Base-by-base conservation (phyloP, 2,329 filamentous ascomycete genomes). In the Fusarium stilboides region DNA sequence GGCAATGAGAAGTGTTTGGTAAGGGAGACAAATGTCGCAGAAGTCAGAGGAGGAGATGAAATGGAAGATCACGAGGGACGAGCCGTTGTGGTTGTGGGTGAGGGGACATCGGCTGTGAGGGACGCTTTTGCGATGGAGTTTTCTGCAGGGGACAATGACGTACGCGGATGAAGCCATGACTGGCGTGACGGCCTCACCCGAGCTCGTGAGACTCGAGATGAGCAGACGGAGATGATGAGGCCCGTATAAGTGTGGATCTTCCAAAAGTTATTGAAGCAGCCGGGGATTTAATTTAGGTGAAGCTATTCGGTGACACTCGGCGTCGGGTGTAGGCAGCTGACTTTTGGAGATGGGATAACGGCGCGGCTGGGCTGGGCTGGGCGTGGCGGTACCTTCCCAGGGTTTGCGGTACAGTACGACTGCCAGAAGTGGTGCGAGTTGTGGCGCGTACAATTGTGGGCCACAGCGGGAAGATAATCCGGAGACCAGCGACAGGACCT, bases 131-230 rank as follows among this genome's bases (percentile, higher is more conserved):
- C 26, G 53, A 63, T 52, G 58, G 53, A 72, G 62, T 66, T 74
- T 74, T 74, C 66, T 64, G 62, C 58, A 69, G 62, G 51, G 47
- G 62, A 55, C 19, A 34, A 71, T 66, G 73, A 75, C 73, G 68
- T 75, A 75, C 73, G 68, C 73, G 42, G 73, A 74, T 70, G 73
- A 75, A 75, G 73, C 71, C 73, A 75, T 75, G 68, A 39, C 55
- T 64, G 68, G 68, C 54, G 59, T 64, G 64, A 71, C 62, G 66
- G 73, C 73, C 73, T 74, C 73, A 75, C 74, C 68, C 69, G 65
- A 69, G 60, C 71, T 63, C 43, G 68, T 57, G 70, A 60, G 47
- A 68, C 51, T 64, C 57, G 53, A 53, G 60, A 57, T 69, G 70
- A 72, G 65, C 63, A 71, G 67, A 64, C 69, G 46, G 57, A 71